These are phyloP conservation scores for Blastocystis hominis DNA, from an alignment of 352 stramenopile species.

Conservation along the genomic window DNA sequence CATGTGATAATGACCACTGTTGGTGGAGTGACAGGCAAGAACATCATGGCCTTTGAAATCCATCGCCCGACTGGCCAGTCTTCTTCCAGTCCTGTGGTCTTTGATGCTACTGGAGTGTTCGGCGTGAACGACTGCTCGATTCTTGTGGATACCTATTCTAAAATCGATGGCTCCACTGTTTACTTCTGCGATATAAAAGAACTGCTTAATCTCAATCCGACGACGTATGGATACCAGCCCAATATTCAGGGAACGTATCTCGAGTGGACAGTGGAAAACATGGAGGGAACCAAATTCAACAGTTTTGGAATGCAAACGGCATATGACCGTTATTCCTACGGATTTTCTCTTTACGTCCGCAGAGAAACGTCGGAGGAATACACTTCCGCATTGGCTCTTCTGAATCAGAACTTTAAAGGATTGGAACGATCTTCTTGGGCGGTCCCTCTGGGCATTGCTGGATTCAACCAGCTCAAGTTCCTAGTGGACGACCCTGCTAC, in stretches of 20 bases:
- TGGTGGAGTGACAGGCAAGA: neutral
- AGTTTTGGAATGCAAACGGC: neutral
- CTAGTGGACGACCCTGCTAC: neutral
- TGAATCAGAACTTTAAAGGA: neutral
- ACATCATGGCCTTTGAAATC: slow-evolving; percentile 4
- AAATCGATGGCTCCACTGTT: neutral
- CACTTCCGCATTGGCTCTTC: neutral
- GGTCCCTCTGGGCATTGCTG: neutral
- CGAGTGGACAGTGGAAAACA: neutral
- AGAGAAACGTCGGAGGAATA: neutral
- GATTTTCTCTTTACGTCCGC: neutral
- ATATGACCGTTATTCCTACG: neutral
- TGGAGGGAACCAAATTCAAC: neutral
- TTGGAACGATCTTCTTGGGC: neutral
- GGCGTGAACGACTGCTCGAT: neutral
- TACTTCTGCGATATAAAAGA: neutral
- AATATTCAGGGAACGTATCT: neutral
- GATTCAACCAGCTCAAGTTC: neutral
- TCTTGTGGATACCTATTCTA: neutral
- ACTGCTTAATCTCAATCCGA: neutral
- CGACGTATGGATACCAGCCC: neutral
- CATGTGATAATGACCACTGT: neutral
- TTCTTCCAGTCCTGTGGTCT: neutral
- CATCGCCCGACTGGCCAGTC: neutral
- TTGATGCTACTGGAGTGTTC: slow-evolving; percentile 19